Conservation (phyloP, 2,329 filamentous ascomycete species). For the Drechslera avenae region DNA sequence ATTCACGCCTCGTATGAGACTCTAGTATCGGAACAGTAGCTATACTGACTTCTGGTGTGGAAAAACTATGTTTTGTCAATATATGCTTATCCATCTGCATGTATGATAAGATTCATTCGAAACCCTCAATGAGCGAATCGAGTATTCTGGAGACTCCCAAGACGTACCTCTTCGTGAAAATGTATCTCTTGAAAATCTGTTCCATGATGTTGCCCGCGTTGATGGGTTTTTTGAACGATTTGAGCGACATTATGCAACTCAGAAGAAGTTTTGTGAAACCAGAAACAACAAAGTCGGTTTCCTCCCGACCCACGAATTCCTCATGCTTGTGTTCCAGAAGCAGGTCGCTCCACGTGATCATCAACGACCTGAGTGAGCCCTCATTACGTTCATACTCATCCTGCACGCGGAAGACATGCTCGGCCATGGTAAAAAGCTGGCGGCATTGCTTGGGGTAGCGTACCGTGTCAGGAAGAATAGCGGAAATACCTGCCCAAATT, state of each 20-base stretch:
- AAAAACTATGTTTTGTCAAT: slow-evolving; percentile 10
- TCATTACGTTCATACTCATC: slow-evolving; percentile 44
- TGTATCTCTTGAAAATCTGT: slow-evolving; percentile 43
- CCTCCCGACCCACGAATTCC: slow-evolving; percentile 44
- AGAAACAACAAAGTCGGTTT: slow-evolving; percentile 43
- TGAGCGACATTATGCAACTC: slow-evolving; percentile 46
- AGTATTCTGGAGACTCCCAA: not conserved
- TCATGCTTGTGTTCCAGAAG: slow-evolving; percentile 42
- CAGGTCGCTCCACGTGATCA: slow-evolving; percentile 41
- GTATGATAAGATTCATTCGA: not conserved
- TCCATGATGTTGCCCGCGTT: slow-evolving; percentile 37
- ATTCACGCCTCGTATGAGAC: slow-evolving; percentile 41
- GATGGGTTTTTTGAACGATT: slow-evolving; percentile 48
- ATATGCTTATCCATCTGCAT: not conserved
- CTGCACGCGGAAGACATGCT: slow-evolving; percentile 43
- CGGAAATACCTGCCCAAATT: slow-evolving; percentile 44
- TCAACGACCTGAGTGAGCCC: slow-evolving; percentile 31
- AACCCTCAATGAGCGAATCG: not conserved
- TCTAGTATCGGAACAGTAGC: slow-evolving; percentile 41
- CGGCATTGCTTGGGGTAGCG: slow-evolving; percentile 30
- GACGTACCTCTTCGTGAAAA: slow-evolving; percentile 39
- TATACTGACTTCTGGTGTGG: slow-evolving; percentile 17
- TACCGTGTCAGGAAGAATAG: slow-evolving; percentile 37
- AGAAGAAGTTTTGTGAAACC: slow-evolving; percentile 50
- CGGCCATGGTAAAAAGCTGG: slow-evolving; percentile 45